phyloP scores from a whole-genome alignment of 2,329 filamentous ascomycete species.

The Chrysoporthe austroafricana region DNA sequence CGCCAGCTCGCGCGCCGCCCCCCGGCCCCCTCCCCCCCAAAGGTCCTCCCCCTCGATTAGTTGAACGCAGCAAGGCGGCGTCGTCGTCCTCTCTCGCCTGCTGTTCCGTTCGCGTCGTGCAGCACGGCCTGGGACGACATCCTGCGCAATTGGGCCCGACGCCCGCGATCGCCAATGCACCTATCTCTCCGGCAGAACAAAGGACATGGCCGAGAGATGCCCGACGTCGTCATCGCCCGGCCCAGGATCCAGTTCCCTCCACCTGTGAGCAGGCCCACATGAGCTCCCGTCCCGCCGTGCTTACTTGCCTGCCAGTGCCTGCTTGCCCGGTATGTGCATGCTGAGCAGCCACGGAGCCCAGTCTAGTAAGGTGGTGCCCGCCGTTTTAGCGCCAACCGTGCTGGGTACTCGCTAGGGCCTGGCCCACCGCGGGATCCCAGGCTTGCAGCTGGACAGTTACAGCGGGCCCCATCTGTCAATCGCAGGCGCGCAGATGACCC shows the following conservation, averaged over 20 bases:
- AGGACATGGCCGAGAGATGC: not conserved
- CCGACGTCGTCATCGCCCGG: constrained; percentile 6
- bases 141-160: not conserved
- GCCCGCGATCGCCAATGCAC: not conserved
- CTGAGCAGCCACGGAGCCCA: not conserved
- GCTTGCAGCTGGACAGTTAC: not conserved
- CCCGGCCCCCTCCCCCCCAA: not conserved
- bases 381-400: not conserved
- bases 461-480: not conserved
- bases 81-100: no score
- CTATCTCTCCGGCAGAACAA: not conserved
- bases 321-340: not conserved
- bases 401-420: no score
- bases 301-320: no score
- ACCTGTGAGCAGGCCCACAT: not conserved
- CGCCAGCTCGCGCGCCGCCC: not conserved
- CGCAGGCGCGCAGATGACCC: not conserved
- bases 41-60: not conserved
- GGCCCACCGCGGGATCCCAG: not conserved
- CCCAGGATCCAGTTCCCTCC: not conserved
- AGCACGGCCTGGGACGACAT: no score
- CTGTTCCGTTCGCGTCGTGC: no score
- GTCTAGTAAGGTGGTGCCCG: not conserved
- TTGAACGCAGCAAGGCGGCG: no score
- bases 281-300: not conserved